Percentiles rank a stretch among this genome's conserved stretches.
phyloP scores from a whole-genome alignment of 2,329 filamentous ascomycete genomes.

The Ophiostoma angusticollis region DNA sequence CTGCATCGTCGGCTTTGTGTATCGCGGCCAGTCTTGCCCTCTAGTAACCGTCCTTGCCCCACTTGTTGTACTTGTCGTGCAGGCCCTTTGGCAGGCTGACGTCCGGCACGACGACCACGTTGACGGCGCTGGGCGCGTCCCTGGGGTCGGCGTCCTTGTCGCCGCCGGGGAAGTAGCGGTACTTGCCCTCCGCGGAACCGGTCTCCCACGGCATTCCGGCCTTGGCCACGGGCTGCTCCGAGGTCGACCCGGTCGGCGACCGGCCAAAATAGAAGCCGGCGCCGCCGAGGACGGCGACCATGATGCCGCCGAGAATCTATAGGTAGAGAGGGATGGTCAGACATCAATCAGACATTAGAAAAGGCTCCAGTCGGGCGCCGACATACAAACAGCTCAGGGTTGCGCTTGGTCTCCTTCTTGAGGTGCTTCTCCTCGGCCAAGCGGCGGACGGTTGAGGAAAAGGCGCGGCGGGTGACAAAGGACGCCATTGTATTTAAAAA shows the following conservation, averaged over 20 bases:
- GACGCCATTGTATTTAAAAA: constrained; percentile 44
- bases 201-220: constrained; percentile 87
- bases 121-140: constrained; percentile 89
- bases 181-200: constrained; percentile 49
- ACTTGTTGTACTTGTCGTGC: constrained; percentile 99
- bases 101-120: constrained; percentile 86
- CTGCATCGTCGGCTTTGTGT: too few species aligned
- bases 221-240: constrained; percentile 62
- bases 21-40: constrained; percentile 10
- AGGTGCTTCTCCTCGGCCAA: constrained; percentile 32
- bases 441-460: constrained; percentile 32
- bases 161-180: constrained; percentile 75
- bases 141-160: constrained; percentile 62
- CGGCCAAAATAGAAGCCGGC: constrained; percentile 84
- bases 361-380: constrained; percentile 16
- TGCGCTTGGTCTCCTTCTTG: constrained; percentile 45
- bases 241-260: constrained; percentile 73
- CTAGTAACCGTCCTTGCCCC: constrained; percentile 91
- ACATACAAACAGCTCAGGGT: constrained; percentile 35
- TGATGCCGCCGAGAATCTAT: constrained; percentile 81
- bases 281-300: constrained; percentile 76
- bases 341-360: too few species aligned
- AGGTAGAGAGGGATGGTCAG: too few species aligned
- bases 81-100: constrained; percentile 86
- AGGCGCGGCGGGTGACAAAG: constrained; percentile 41